These are phyloP conservation scores for Desmodesmus armatus DNA, from an alignment of 139 green algal species.

Conservation along the genomic window DNA sequence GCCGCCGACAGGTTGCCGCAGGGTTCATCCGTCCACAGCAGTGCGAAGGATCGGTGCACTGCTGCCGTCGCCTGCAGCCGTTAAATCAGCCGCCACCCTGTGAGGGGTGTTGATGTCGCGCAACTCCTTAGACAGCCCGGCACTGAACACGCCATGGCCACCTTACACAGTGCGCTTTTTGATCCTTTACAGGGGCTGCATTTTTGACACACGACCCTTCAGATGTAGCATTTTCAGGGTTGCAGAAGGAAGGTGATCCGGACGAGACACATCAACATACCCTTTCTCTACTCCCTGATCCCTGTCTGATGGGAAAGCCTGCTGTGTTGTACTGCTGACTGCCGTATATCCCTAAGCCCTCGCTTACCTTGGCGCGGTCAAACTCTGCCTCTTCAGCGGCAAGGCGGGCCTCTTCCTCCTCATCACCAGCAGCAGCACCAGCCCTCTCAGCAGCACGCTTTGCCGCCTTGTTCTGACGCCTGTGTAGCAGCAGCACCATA, in stretches of 20 bases:
- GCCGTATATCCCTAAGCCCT: too few species aligned
- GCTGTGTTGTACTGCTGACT: too few species aligned
- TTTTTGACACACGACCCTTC: background rate
- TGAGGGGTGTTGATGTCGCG: conserved; percentile 15
- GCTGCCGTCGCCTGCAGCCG: conserved; percentile 8
- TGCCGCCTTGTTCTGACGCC: conserved; percentile 60
- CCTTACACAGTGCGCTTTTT: conserved; percentile 20
- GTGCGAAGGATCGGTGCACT: conserved; percentile 16
- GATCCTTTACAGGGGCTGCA: too few species aligned
- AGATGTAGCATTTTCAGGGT: too few species aligned
- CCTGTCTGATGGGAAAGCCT: too few species aligned
- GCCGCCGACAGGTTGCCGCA: conserved; percentile 30
- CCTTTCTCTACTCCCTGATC: too few species aligned
- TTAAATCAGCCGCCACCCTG: conserved; percentile 36
- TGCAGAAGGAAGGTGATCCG: too few species aligned
- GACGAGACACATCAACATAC: too few species aligned
- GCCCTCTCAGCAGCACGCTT: conserved; percentile 49
- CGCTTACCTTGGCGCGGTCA: conserved; percentile 70
- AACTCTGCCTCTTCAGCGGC: conserved; percentile 79
- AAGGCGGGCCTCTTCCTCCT: conserved; percentile 39
- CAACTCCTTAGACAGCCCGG: conserved; percentile 26
- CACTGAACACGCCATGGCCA: conserved; percentile 11
- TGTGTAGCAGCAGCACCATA: too few species aligned
- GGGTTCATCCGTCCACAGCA: background rate
- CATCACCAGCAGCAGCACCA: conserved; percentile 38